phyloP scores from a whole-genome alignment of 164 flowering plant species.

The Cinnamomum micranthum region DNA sequence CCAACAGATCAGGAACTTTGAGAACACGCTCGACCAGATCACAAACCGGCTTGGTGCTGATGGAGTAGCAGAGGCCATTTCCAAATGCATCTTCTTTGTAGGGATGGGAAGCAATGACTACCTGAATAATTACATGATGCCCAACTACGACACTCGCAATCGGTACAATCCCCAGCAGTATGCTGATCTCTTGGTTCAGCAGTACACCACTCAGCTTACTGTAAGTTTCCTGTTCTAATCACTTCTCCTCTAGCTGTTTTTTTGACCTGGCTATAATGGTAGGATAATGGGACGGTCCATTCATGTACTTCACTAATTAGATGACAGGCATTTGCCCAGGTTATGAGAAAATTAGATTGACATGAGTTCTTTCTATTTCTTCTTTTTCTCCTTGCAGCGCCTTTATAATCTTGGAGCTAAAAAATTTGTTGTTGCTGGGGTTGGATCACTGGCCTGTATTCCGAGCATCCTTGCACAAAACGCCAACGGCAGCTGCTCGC shows the following conservation, averaged over 20 bases:
- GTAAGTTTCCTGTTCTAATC: constrained; percentile 28
- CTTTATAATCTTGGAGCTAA: constrained; percentile 74
- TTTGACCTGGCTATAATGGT: not conserved
- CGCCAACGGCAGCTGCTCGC: constrained; percentile 42
- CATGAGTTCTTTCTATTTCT: not conserved
- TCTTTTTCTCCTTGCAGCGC: constrained; percentile 29
- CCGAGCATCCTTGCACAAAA: constrained; percentile 67
- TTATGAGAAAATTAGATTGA: too few species aligned
- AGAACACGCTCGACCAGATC: constrained; percentile 66
- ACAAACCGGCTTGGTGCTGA: constrained; percentile 55
- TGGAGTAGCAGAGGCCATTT: constrained; percentile 37
- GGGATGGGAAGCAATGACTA: constrained; percentile 99
- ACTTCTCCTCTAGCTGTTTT: not conserved
- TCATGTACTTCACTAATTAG: too few species aligned
- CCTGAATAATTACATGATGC: constrained; percentile 96
- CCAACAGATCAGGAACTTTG: constrained; percentile 74
- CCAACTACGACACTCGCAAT: constrained; percentile 62
- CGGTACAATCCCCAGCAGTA: constrained; percentile 65
- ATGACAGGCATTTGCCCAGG: too few species aligned
- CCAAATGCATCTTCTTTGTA: constrained; percentile 65
- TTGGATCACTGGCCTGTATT: constrained; percentile 75
- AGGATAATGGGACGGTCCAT: too few species aligned
- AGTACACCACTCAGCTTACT: constrained; percentile 53
- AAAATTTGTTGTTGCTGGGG: constrained; percentile 51
- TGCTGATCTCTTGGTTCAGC: constrained; percentile 59